Percentiles rank a stretch among this genome's conserved stretches.
Evolutionary conservation across 495 filamentous ascomycete species (phyloP).

Genomic region (Cryomyces minteri): DNA sequence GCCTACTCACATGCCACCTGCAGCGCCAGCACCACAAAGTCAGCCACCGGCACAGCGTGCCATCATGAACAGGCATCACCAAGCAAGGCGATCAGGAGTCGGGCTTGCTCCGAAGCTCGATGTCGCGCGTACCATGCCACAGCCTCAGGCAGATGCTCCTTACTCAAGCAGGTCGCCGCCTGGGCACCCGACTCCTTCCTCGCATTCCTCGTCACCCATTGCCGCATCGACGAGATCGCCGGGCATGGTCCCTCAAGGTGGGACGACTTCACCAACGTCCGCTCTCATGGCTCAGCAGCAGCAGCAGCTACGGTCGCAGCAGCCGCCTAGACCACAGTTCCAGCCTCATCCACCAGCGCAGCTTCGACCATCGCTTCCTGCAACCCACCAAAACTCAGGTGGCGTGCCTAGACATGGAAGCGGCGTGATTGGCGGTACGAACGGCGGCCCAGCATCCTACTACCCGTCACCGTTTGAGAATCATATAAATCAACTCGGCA

Average conservation of each 20-base stretch:
- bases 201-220: slow-evolving; percentile 59
- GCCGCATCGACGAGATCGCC: slow-evolving; percentile 44
- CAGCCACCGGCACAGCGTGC: slow-evolving; percentile 49
- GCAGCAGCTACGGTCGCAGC: slow-evolving; percentile 22
- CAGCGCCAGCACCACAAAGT: slow-evolving; percentile 35
- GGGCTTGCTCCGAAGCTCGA: slow-evolving; percentile 39
- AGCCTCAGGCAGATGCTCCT: slow-evolving; percentile 13
- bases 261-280: slow-evolving; percentile 47
- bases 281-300: slow-evolving; percentile 35
- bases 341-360: slow-evolving; percentile 14
- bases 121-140: slow-evolving; percentile 11
- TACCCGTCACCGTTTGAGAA: slow-evolving; percentile 79
- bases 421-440: slow-evolving; percentile 16
- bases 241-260: slow-evolving; percentile 47
- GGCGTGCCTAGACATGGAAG: slow-evolving; percentile 14
- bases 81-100: slow-evolving; percentile 46
- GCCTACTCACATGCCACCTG: slow-evolving; percentile 42
- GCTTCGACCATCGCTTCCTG: slow-evolving; percentile 14
- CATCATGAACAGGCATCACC: slow-evolving; percentile 45
- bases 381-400: slow-evolving; percentile 13
- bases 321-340: slow-evolving; percentile 20
- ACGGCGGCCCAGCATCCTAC: slow-evolving; percentile 26
- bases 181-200: slow-evolving; percentile 64
- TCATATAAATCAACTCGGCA: slow-evolving; percentile 96
- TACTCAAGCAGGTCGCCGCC: slow-evolving; percentile 28